A percentile compares a stretch with the other conserved stretches of the same genome.
phyloP scores from a whole-genome alignment of 768 basidiomycete species.

The Suillus lakei region DNA sequence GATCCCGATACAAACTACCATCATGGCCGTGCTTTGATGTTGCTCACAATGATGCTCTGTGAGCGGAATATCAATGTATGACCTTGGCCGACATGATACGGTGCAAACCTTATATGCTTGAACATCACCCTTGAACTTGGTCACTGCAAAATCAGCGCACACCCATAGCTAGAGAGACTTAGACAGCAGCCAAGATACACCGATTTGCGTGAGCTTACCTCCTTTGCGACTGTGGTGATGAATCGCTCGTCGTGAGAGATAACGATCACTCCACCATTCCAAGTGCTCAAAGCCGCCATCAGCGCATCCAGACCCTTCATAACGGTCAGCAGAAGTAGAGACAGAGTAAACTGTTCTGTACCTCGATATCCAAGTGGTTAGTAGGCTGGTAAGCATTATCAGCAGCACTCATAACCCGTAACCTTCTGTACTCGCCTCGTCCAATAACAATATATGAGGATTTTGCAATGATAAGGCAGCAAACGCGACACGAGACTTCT shows the following conservation, averaged over 20 bases:
- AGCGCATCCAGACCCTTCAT: conserved; percentile 90
- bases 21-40: conserved; percentile 64
- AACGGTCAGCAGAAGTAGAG: conserved; percentile 8
- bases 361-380: conserved; percentile 96
- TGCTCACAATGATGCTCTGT: conserved; percentile 77
- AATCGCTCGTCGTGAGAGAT: conserved; percentile 97
- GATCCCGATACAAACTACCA: background rate
- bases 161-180: conserved; percentile 77
- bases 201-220: conserved; percentile 48
- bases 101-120: conserved; percentile 82
- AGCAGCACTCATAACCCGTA: conserved; percentile 12
- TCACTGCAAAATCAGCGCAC: conserved; percentile 81
- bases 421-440: conserved; percentile 69
- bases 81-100: background rate
- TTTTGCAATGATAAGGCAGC: conserved; percentile 82
- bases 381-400: conserved; percentile 62
- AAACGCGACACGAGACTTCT: conserved; percentile 96
- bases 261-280: conserved; percentile 92
- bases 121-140: conserved; percentile 89
- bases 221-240: conserved; percentile 86
- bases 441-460: conserved; percentile 91
- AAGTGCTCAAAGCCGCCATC: conserved; percentile 77
- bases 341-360: conserved; percentile 27
- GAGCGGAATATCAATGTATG: conserved; percentile 16
- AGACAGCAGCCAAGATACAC: conserved; percentile 14